Conservation (phyloP, 148 eudicot genomes). For the Bassia scoparia region DNA sequence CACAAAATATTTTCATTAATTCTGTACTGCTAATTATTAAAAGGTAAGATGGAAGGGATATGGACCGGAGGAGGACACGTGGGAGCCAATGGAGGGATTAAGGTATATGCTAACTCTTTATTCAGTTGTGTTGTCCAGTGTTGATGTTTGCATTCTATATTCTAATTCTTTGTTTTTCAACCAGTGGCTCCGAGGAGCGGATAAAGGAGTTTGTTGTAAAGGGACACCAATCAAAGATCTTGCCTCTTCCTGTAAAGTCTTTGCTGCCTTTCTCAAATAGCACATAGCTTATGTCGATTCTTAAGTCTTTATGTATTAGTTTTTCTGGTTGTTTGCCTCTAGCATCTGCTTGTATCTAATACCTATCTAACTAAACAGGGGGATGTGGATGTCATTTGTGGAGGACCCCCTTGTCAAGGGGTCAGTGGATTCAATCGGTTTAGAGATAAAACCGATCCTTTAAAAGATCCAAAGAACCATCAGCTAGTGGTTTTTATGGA, state of each 20-base stretch:
- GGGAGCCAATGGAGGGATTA: conserved; percentile 23
- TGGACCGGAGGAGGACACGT: conserved; percentile 22
- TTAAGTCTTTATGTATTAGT: no score
- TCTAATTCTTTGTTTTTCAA: background rate
- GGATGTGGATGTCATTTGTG: conserved; percentile 23
- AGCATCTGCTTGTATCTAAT: background rate
- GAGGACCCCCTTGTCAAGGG: conserved; percentile 32
- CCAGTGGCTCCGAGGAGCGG: conserved; percentile 13
- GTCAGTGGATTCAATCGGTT: conserved; percentile 23
- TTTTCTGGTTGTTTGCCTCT: background rate
- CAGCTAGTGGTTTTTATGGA: conserved; percentile 25
- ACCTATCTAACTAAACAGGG: conserved; percentile 1
- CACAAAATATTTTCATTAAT: background rate
- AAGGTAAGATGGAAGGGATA: conserved; percentile 28
- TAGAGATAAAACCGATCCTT: conserved; percentile 7
- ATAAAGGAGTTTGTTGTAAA: conserved; percentile 21
- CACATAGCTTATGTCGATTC: background rate
- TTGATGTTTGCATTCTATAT: background rate
- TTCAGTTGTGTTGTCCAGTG: background rate
- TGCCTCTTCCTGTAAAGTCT: conserved; percentile 21
- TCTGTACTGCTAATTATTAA: background rate
- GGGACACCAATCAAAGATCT: conserved; percentile 15
- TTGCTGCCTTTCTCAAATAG: background rate
- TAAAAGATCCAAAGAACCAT: conserved; percentile 20
- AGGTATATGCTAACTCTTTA: conserved; percentile 9